Conservation (phyloP, 345 rosid genomes). For the Pistacia atlantica region DNA sequence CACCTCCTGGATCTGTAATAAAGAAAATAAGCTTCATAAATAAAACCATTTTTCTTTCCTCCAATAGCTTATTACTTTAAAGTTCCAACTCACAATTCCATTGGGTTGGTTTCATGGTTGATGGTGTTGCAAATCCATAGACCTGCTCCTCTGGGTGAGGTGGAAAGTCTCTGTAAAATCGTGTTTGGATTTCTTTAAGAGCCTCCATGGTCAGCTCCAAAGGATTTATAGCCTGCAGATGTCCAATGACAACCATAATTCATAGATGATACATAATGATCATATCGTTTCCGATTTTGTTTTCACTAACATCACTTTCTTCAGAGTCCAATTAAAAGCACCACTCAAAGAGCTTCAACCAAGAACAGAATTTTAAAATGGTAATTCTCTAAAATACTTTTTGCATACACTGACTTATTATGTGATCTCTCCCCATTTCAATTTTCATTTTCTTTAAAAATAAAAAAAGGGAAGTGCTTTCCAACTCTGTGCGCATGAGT, state of each 20-base stretch:
- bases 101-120: constrained; percentile 99
- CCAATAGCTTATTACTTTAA: constrained; percentile 6
- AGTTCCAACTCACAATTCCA: constrained; percentile 73
- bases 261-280: background rate
- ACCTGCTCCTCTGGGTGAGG: constrained; percentile 75
- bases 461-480: background rate
- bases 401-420: background rate
- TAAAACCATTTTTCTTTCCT: constrained; percentile 19
- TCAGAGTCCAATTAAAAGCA: background rate
- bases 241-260: constrained; percentile 11
- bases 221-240: constrained; percentile 82
- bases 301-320: background rate
- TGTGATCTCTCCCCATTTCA: background rate
- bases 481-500: background rate
- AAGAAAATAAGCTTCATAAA: constrained; percentile 23
- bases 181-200: constrained; percentile 70
- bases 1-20: constrained; percentile 88
- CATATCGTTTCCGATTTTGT: background rate
- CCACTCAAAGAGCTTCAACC: background rate
- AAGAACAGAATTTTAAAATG: background rate
- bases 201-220: constrained; percentile 94
- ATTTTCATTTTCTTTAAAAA: background rate
- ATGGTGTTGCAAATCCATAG: constrained; percentile 93
- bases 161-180: constrained; percentile 89
- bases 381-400: background rate